Base-by-base conservation (phyloP, 345 rosid genomes). In the Melaleuca quinquenervia region DNA sequence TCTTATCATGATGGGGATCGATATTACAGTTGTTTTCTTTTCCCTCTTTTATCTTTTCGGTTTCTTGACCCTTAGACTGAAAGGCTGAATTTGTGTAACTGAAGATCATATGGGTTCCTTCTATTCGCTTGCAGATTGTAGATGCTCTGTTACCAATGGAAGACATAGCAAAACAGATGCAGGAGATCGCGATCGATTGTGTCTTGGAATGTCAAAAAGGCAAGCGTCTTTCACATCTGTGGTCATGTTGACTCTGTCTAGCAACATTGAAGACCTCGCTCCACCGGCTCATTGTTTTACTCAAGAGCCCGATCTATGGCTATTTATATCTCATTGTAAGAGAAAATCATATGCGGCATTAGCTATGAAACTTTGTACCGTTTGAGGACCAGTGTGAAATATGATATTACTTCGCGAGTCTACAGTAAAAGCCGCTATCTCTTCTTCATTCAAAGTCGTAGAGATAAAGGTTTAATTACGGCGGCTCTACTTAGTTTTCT, bases 141-240 rank as follows among this genome's bases (percentile, higher is more conserved):
- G 89, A 96, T 88, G 99, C 96, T 29, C 87, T 92, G 80, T 91
- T 84, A 60, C 55, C 93, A 11, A 89, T 94, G 60, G 96, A 94
- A 85, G 94, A 91, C 36, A 91, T 95, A 82, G 93, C 94, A 88
- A 93, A 93, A 84, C 92, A 91, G 91, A 88, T 94, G 88, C 93
- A 91, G 88, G 83, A 92, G 87, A 85, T 91, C 22, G 91, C 62
- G 11, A 55, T 90, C 88, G 90, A 89, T 32, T 83, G 90, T 85
- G 89, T 95, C 50, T 83, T 15, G 87, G 90, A 89, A 83, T 94
- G 98, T 88, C 86, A 84, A 75, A 60, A 12, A 32, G 98, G 98
- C 53, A 94, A 92, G 89, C 85, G 91, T 54, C 90, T 94, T 86
- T 89, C 93, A 12, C 85, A 84, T 45, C 94, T 95, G 36, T 94